A percentile compares a stretch with the other conserved stretches of the same genome.
phyloP scores from a whole-genome alignment of 2,329 filamentous ascomycete species.

The Aspergillus quadricinctus region DNA sequence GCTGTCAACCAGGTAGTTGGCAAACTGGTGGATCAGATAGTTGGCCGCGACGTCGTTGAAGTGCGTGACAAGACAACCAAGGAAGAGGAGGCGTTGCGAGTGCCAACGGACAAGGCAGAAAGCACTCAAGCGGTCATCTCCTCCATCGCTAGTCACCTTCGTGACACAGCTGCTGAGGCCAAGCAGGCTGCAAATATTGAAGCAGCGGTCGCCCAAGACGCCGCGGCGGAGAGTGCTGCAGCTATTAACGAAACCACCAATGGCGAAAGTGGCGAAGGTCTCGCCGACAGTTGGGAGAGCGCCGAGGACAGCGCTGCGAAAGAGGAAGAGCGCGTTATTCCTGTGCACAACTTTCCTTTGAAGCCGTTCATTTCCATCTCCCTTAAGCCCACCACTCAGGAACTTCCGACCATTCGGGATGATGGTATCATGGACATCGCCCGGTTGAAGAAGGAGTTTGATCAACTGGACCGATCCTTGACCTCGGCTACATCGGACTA shows the following conservation, averaged over 20 bases:
- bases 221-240: slow-evolving; percentile 1
- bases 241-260: slow-evolving; percentile 53
- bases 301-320: slow-evolving; percentile 67
- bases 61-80: slow-evolving; percentile 57
- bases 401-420: slow-evolving; percentile 62
- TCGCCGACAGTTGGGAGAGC: slow-evolving; percentile 90
- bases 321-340: slow-evolving; percentile 61
- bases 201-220: slow-evolving; percentile 42
- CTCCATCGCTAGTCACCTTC: slow-evolving; percentile 27
- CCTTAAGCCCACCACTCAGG: slow-evolving; percentile 47
- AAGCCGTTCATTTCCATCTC: slow-evolving; percentile 90
- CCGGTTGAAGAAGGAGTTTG: slow-evolving; percentile 92
- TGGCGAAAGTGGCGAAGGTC: slow-evolving; percentile 49
- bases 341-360: slow-evolving; percentile 94
- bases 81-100: slow-evolving; percentile 42
- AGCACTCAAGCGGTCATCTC: slow-evolving; percentile 34
- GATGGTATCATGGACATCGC: slow-evolving; percentile 89
- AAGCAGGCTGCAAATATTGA: slow-evolving; percentile 46
- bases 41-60: slow-evolving; percentile 57
- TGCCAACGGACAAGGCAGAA: slow-evolving; percentile 30
- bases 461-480: slow-evolving; percentile 91
- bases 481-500: slow-evolving; percentile 85
- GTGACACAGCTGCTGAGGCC: slow-evolving; percentile 41
- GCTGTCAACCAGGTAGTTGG: slow-evolving; percentile 67
- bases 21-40: slow-evolving; percentile 58